phyloP scores from a whole-genome alignment of 345 rosid genomes.

The Schrenkiella parvula region DNA sequence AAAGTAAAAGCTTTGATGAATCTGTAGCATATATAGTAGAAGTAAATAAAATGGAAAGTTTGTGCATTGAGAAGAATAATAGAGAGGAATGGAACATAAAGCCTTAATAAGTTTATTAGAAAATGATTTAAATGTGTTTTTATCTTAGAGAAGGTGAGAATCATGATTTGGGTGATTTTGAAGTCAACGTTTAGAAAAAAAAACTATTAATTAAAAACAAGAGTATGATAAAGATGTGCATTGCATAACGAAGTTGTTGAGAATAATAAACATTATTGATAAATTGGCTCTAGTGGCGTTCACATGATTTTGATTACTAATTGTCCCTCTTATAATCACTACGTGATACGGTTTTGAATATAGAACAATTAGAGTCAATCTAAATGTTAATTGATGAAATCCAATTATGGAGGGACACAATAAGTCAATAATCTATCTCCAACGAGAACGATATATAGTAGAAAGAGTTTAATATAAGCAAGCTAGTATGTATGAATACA shows the following conservation, averaged over 20 bases:
- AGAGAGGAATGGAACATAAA: background rate
- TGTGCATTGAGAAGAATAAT: background rate
- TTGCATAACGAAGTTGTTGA: background rate
- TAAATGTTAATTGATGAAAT: background rate
- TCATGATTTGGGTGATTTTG: background rate
- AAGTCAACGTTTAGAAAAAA: conserved; percentile 17
- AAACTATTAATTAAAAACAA: background rate
- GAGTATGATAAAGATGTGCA: background rate
- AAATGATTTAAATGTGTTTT: background rate
- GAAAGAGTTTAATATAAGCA: background rate
- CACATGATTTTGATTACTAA: conserved; percentile 13
- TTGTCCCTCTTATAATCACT: background rate
- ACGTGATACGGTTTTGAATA: background rate
- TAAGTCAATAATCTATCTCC: conserved; percentile 10
- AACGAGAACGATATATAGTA: background rate
- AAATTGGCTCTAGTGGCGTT: background rate
- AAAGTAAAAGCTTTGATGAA: conserved; percentile 9
- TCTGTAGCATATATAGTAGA: background rate
- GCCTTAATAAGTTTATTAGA: background rate
- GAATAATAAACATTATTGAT: background rate
- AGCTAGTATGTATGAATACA: background rate
- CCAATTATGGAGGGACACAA: background rate
- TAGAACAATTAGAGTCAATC: too few species aligned
- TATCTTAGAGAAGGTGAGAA: background rate
- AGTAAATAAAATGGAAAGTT: background rate